Evolutionary conservation across 306 rosid species (phyloP).

Genomic region (Corylus heterophylla): DNA sequence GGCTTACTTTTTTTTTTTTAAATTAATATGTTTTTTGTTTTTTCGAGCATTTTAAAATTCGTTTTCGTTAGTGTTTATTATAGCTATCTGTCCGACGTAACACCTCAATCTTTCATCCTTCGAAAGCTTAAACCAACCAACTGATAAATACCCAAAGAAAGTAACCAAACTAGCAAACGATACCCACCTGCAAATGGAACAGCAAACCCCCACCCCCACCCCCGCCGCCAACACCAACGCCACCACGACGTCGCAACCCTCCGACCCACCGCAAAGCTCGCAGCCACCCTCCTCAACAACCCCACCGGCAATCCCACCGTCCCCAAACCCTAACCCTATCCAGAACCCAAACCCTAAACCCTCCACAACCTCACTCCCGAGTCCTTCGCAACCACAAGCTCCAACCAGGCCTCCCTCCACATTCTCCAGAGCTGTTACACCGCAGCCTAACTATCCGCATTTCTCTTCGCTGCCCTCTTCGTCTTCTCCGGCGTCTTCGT

Average conservation of each 20-base stretch:
- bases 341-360: slow-evolving; percentile 43
- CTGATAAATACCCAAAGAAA: too few species aligned
- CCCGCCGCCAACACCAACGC: slow-evolving; percentile 1
- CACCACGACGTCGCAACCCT: slow-evolving; percentile 3
- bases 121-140: too few species aligned
- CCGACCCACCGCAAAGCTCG: background rate
- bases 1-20: too few species aligned
- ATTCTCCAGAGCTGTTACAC: slow-evolving; percentile 47
- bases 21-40: too few species aligned
- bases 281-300: slow-evolving; percentile 31
- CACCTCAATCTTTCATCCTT: background rate
- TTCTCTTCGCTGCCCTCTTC: slow-evolving; percentile 42
- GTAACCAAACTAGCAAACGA: background rate
- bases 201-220: slow-evolving; percentile 14
- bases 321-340: slow-evolving; percentile 39
- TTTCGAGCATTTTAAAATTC: background rate
- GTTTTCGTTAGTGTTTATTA: background rate
- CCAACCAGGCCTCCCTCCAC: slow-evolving; percentile 56
- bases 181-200: background rate
- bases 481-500: slow-evolving; percentile 36
- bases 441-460: slow-evolving; percentile 52
- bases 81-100: background rate
- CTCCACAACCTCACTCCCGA: slow-evolving; percentile 32
- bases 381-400: slow-evolving; percentile 17
- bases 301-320: slow-evolving; percentile 33